Conservation (phyloP, 108 stramenopile genomes). For the Phaeodactylum tricornutum region DNA sequence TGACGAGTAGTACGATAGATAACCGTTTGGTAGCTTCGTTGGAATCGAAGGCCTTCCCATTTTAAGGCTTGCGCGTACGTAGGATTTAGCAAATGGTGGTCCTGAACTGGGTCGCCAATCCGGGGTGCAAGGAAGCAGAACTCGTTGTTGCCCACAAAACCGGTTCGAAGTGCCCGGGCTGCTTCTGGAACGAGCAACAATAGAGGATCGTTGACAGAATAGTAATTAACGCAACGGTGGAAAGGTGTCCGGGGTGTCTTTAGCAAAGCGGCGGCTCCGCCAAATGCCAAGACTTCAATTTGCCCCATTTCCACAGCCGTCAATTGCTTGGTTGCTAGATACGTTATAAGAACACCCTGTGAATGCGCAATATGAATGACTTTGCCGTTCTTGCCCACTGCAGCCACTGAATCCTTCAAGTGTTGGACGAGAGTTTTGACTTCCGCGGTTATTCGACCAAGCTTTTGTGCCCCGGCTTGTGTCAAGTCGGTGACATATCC, state of each 20-base stretch:
- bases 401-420: constrained; percentile 43
- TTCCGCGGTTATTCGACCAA: constrained; percentile 68
- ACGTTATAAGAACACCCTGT: constrained; percentile 80
- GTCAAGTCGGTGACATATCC: constrained; percentile 73
- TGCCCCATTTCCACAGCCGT: constrained; percentile 51
- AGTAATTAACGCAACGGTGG: constrained; percentile 77
- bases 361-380: constrained; percentile 86
- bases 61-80: constrained; percentile 69
- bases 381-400: constrained; percentile 51
- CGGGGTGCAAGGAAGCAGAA: constrained; percentile 55
- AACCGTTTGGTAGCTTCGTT: constrained; percentile 24
- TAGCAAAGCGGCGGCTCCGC: constrained; percentile 58
- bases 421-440: constrained; percentile 63
- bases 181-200: constrained; percentile 67
- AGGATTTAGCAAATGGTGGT: constrained; percentile 67
- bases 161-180: constrained; percentile 56
- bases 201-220: constrained; percentile 82
- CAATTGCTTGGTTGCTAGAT: constrained; percentile 59
- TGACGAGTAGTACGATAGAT: constrained; percentile 1
- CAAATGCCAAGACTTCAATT: constrained; percentile 75
- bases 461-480: constrained; percentile 71
- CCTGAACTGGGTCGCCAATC: constrained; percentile 64
- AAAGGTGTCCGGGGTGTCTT: constrained; percentile 60
- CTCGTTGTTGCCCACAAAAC: constrained; percentile 42
- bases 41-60: constrained; percentile 79